Evolutionary conservation across 2,329 filamentous ascomycete species (phyloP), one percentile per base, ranked within the genome.

Genomic region (Trichoderma sp.): DNA sequence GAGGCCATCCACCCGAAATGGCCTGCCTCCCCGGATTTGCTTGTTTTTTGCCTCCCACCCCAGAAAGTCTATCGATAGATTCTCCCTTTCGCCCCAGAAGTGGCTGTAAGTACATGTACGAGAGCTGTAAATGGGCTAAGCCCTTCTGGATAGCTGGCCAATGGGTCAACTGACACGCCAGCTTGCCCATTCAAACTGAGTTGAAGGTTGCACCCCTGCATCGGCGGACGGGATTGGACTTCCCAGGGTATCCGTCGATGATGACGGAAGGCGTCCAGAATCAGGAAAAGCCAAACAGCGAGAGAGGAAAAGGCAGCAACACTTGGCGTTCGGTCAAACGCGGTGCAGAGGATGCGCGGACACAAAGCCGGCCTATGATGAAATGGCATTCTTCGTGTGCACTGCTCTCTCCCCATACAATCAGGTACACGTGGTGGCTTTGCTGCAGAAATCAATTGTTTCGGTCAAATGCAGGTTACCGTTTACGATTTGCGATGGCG

Each of bases 141-240:
- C 61, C 49, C 33, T 31, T 64, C 49, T 43, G 11, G 61, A 43
- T 35, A 7, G 52, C 52, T 35, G 16, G 52, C 52, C 6, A 55
- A 49, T 24, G 11, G 63, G 64, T 68, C 64, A 68, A 24, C 60
- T 68, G 64, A 68, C 64, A 49, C 27, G n/a, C 40, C 64, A 37
- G 5, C 16, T 29, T 6, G 29, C 47, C 40, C 33, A 16, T 40
- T n/a, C 10, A 21, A 14, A 21, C 14, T n/a, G 40, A 53, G 29
- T 24, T 49, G 29, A 37, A 53, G 52, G 40, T n/a, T 47, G 53
- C 56, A 67, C 64, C 64, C 53, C 53, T 58, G 64, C 64, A 47
- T 59, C 64, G 37, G 6, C 27, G 64, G 52, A 31, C 43, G 21
- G 43, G 37, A 49, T 27, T 57, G 27, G 27, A 4, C 27, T n/a